phyloP scores from a whole-genome alignment of 1,139 yeast species.

The Hanseniaspora sp. region DNA sequence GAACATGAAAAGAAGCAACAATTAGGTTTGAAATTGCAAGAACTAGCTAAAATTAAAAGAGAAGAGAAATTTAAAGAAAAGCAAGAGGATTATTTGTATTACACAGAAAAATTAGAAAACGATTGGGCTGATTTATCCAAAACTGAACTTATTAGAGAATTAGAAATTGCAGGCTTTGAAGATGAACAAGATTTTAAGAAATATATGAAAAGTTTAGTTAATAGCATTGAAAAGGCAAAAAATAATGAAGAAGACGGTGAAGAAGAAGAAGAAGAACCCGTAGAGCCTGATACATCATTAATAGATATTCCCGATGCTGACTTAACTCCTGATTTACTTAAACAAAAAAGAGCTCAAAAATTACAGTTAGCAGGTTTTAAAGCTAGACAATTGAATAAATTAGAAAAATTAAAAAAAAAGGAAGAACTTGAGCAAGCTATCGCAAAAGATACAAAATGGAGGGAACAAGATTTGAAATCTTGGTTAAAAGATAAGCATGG shows the following conservation, averaged over 20 bases:
- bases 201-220: slow-evolving; percentile 56
- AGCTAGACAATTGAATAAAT: slow-evolving; percentile 73
- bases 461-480: slow-evolving; percentile 58
- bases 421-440: slow-evolving; percentile 42
- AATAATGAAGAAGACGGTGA: slow-evolving; percentile 50
- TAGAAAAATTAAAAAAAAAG: slow-evolving; percentile 53
- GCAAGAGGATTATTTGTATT: slow-evolving; percentile 70
- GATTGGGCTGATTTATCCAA: slow-evolving; percentile 42
- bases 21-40: slow-evolving; percentile 79
- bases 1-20: slow-evolving; percentile 76
- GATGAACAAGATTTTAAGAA: slow-evolving; percentile 61
- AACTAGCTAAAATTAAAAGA: slow-evolving; percentile 80
- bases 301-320: slow-evolving; percentile 77
- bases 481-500: slow-evolving; percentile 70
- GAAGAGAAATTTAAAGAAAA: slow-evolving; percentile 69
- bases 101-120: slow-evolving; percentile 41
- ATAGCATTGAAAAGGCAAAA: slow-evolving; percentile 55
- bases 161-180: slow-evolving; percentile 68
- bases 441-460: slow-evolving; percentile 62
- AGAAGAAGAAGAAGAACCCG: slow-evolving; percentile 35
- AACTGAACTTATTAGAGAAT: slow-evolving; percentile 34
- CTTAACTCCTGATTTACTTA: slow-evolving; percentile 64
- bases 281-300: slow-evolving; percentile 62
- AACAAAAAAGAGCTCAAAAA: slow-evolving; percentile 76
- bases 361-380: slow-evolving; percentile 78